Conservation (phyloP, 1,284 basidiomycete species). For the Cryptococcus sp. region DNA sequence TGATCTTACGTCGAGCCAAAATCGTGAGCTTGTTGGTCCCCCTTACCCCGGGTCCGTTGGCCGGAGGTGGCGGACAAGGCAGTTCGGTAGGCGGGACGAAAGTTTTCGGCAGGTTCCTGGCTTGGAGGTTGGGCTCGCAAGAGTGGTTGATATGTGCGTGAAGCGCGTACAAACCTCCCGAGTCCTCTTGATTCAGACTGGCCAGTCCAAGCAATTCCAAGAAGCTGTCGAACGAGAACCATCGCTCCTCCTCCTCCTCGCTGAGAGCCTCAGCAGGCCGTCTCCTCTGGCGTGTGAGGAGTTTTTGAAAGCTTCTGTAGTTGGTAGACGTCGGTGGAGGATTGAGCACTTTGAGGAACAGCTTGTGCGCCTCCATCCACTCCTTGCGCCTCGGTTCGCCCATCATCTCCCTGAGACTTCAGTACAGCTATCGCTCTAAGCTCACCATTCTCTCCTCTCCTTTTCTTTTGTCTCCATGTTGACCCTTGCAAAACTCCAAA, state of each 20-base stretch:
- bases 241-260: constrained; percentile 52
- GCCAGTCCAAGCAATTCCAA: constrained; percentile 69
- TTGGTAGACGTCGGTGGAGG: constrained; percentile 13
- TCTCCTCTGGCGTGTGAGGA: constrained; percentile 52
- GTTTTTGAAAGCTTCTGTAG: constrained; percentile 16
- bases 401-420: constrained; percentile 7
- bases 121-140: constrained; percentile 64
- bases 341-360: constrained; percentile 49
- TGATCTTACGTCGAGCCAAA: constrained; percentile 61
- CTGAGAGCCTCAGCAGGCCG: constrained; percentile 55
- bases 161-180: constrained; percentile 77
- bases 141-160: constrained; percentile 84
- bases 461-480: constrained; percentile 33
- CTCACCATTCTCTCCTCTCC: constrained; percentile 37
- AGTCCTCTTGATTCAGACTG: constrained; percentile 78
- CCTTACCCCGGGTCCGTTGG: constrained; percentile 39
- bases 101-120: constrained; percentile 36
- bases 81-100: constrained; percentile 57
- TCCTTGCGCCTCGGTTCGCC: constrained; percentile 45
- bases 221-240: constrained; percentile 72
- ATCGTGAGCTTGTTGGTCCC: constrained; percentile 49
- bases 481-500: constrained; percentile 41
- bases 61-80: constrained; percentile 52
- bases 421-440: background rate
- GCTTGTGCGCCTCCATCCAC: constrained; percentile 59